Evolutionary conservation across 208 protist species (phyloP).

Genomic region (Leptomonas pyrrhocoris): DNA sequence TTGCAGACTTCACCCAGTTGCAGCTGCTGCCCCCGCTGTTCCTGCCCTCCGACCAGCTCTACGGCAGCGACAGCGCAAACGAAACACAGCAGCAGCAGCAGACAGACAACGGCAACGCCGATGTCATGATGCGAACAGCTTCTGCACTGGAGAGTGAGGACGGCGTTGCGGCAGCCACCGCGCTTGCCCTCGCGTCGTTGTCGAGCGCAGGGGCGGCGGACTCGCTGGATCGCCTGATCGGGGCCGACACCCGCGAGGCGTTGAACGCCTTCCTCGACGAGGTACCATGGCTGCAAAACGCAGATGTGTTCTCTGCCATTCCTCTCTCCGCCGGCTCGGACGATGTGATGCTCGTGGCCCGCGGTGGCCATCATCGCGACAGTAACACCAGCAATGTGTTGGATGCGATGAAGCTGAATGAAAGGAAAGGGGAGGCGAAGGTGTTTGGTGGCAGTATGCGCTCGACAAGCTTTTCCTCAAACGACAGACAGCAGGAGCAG

Average conservation of each 20-base stretch:
- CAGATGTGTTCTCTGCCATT: slow-evolving; percentile 68
- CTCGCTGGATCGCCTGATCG: slow-evolving; percentile 36
- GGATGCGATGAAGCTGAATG: neutral
- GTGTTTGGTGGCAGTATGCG: too few relatives aligned
- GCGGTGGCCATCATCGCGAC: neutral
- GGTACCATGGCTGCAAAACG: slow-evolving; percentile 74
- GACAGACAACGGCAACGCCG: neutral
- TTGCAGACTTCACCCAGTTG: neutral
- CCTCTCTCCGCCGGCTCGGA: slow-evolving; percentile 51
- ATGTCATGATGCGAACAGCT: neutral
- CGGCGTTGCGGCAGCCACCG: neutral
- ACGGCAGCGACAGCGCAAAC: neutral
- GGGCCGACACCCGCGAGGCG: slow-evolving; percentile 33
- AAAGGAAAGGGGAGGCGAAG: neutral
- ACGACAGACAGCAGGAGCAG: neutral
- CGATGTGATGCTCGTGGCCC: slow-evolving; percentile 64
- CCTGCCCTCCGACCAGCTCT: slow-evolving; percentile 7
- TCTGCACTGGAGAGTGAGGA: neutral
- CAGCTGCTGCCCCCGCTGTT: slow-evolving; percentile 8
- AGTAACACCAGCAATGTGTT: neutral
- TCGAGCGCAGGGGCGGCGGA: slow-evolving; percentile 3
- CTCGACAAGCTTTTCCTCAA: neutral
- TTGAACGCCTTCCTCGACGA: slow-evolving; percentile 43
- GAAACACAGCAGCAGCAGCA: neutral
- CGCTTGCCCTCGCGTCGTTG: neutral